Base-by-base conservation (phyloP, 306 rosid genomes). In the Lablab purpureus region DNA sequence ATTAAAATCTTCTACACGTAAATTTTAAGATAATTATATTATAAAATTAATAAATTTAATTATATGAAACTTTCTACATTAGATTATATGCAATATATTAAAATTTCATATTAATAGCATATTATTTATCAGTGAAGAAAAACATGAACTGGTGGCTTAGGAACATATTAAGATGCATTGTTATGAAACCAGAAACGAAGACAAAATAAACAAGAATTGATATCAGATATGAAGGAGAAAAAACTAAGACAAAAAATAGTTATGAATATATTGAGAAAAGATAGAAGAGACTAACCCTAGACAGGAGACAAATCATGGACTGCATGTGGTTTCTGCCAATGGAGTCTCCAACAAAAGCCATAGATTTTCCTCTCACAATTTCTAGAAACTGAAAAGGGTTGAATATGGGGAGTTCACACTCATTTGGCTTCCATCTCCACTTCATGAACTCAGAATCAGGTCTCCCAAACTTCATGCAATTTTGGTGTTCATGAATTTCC, bases 291-390 rank as follows among this genome's bases (percentile, higher is more conserved):
- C 78, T 41, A 71, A 86, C 89, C 63, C 78, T 79, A 25, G 86
- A 72, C n/a, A 85, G 74, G 32, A 90, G 88, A 85, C 93, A 92
- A 21, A 92, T 86, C 89, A 88, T 71, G 5, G 90, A 87, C 72
- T 87, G 88, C 91, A 90, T 89, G 75, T 92, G 97, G 69, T 92
- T 92, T 80, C 97, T 86, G 0, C 88, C 91, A 8, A 92, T 87
- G 21, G 97, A 92, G 72, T 92, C 97, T 66, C 96, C 96, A 69
- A 94, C 87, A 83, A 94, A 94, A 65, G 97, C 97, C 89, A 94
- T 65, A 6, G 98, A 84, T 73, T 92, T 90, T 3, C 87, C 97
- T 45, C 88, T 87, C 11, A 94, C 75, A 46, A 94, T 56, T 32
- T 92, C 88, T 0, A 94, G 85, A 37, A 94, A 94, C 72, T 90